Conservation (phyloP, 2,329 filamentous ascomycete genomes). For the Acrocalymma vagum region DNA sequence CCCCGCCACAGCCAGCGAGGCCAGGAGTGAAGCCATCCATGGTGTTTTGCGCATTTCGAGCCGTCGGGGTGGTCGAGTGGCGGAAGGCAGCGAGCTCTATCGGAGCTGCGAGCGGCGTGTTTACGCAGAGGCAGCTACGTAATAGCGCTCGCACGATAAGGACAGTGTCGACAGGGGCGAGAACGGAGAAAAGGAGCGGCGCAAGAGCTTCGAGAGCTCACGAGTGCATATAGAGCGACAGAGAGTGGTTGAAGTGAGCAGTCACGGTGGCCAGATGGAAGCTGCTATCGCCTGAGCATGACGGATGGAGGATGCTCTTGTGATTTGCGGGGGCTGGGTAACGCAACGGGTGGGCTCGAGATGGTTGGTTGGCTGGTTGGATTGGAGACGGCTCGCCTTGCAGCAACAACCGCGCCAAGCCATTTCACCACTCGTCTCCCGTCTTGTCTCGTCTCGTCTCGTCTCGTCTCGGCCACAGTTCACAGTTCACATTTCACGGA, state of each 20-base stretch:
- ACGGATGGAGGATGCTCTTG: no score
- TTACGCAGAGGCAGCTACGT: constrained; percentile 2
- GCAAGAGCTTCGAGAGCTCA: constrained; percentile 22
- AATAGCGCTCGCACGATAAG: constrained; percentile 6
- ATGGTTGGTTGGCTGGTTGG: no score
- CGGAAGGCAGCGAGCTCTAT: constrained; percentile 27
- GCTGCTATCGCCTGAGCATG: constrained; percentile 28
- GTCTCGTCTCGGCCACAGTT: no score
- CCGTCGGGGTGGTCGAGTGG: constrained; percentile 27
- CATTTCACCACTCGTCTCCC: no score
- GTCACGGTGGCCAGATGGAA: constrained; percentile 24
- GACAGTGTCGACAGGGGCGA: constrained; percentile 1
- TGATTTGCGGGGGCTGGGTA: constrained; percentile 33
- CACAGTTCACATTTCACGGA: no score
- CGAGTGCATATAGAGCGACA: constrained; percentile 4
- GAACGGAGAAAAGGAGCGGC: constrained; percentile 14
- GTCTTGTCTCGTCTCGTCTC: no score
- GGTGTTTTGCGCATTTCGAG: constrained; percentile 43
- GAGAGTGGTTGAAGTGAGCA: constrained; percentile 3
- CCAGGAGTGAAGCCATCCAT: constrained; percentile 42
- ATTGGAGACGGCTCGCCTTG: no score
- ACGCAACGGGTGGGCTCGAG: constrained; percentile 9
- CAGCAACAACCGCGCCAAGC: no score
- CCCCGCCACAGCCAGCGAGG: constrained; percentile 31
- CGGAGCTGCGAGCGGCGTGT: constrained; percentile 8